Percentiles rank a stretch among this genome's conserved stretches.
Conservation (phyloP, 2,329 filamentous ascomycete species). For the Lachnellula willkommii region DNA sequence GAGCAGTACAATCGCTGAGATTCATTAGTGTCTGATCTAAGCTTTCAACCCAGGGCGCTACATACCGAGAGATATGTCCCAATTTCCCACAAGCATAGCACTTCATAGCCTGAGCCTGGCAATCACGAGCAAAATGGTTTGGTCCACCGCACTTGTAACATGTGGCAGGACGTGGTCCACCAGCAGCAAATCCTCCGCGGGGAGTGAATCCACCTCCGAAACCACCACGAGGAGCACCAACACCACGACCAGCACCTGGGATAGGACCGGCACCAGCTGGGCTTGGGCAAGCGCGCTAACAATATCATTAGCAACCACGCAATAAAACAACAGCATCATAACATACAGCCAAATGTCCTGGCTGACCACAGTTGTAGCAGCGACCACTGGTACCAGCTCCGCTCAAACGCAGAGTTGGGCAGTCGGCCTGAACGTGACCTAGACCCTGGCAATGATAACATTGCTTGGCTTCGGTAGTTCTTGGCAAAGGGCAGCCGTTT, state of each 20-base stretch:
- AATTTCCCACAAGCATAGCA: slow-evolving; percentile 75
- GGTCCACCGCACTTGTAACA: slow-evolving; percentile 77
- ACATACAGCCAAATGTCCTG: slow-evolving; percentile 83
- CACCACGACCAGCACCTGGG: slow-evolving; percentile 56
- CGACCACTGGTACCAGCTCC: slow-evolving; percentile 76
- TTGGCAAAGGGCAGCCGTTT: slow-evolving; percentile 91
- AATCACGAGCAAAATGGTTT: slow-evolving; percentile 97
- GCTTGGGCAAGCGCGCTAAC: slow-evolving; percentile 74
- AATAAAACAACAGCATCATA: neutral
- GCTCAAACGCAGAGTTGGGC: slow-evolving; percentile 89
- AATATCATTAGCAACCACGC: slow-evolving; percentile 16
- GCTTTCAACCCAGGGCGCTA: neutral
- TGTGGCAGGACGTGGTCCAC: slow-evolving; percentile 62
- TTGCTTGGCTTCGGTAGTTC: slow-evolving; percentile 98
- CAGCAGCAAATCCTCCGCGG: slow-evolving; percentile 66
- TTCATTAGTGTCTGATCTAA: neutral
- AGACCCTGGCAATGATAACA: slow-evolving; percentile 99
- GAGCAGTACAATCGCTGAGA: slow-evolving; percentile 75
- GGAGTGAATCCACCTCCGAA: slow-evolving; percentile 56
- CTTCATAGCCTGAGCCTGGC: slow-evolving; percentile 83
- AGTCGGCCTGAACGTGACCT: slow-evolving; percentile 97
- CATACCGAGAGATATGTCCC: slow-evolving; percentile 41
- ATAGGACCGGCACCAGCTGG: slow-evolving; percentile 50
- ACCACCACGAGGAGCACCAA: slow-evolving; percentile 64
- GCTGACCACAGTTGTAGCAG: slow-evolving; percentile 95